Evolutionary conservation across 331 rosid genomes (phyloP).

Genomic region (Rosa hybrid): DNA sequence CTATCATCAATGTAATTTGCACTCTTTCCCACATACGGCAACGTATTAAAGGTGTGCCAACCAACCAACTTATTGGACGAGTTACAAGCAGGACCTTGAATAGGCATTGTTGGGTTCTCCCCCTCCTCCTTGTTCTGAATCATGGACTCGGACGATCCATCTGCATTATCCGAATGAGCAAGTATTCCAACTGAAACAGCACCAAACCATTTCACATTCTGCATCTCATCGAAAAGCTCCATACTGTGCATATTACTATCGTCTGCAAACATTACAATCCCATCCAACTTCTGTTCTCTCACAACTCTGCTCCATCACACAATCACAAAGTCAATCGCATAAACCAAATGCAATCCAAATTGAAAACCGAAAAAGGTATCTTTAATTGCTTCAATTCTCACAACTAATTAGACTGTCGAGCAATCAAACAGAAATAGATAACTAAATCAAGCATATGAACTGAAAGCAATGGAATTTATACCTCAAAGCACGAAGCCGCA

Average conservation of each 20-base stretch:
- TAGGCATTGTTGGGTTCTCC: constrained; percentile 53
- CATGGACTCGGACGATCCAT: constrained; percentile 31
- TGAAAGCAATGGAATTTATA: not conserved
- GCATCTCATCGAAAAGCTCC: constrained; percentile 93
- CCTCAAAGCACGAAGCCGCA: constrained; percentile 95
- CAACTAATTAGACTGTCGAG: too few relatives aligned
- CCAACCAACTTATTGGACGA: constrained; percentile 78
- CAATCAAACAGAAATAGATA: not conserved
- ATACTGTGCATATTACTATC: constrained; percentile 97
- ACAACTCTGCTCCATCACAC: constrained; percentile 65
- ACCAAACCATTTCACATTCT: constrained; percentile 84
- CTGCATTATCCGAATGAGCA: constrained; percentile 52
- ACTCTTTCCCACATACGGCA: constrained; percentile 60
- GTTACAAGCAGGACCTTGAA: constrained; percentile 98
- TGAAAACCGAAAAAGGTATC: too few relatives aligned
- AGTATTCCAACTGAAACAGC: constrained; percentile 94
- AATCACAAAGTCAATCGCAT: constrained; percentile 4
- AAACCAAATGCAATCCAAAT: too few relatives aligned
- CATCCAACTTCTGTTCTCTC: constrained; percentile 82
- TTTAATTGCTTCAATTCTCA: too few relatives aligned
- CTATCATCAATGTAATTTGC: constrained; percentile 80
- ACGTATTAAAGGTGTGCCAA: constrained; percentile 91
- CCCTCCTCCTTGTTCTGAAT: constrained; percentile 47
- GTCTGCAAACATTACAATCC: constrained; percentile 91
- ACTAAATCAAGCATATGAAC: constrained; percentile 3